Evolutionary conservation across 2,329 filamentous ascomycete genomes (phyloP), one percentile per base, ranked within the genome.

Genomic region (Fusarium chlamydosporum): DNA sequence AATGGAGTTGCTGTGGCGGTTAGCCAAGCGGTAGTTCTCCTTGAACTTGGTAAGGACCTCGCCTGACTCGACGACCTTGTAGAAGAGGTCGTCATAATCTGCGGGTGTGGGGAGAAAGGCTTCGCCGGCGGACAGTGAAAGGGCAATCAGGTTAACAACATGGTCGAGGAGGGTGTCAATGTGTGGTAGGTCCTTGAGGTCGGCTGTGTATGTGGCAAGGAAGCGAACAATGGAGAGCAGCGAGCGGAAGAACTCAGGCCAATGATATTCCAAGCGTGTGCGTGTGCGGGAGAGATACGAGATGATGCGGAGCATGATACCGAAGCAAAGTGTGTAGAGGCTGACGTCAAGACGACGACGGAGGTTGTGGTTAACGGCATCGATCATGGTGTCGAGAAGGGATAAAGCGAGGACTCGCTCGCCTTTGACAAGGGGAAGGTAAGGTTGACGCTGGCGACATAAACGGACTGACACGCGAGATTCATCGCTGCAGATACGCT

Each of bases 41-140:
- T 93, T 89, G 81, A 98, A 97, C 75, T 92, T 93, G 33, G 86
- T 82, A 23, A 98, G 85, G 13, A 93, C 86, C 48, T 97, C 93
- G 12, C 94, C 93, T 3, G 91, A 92, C 79, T 99, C 96, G 27
- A 98, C 94, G 3, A 98, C 87, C 81, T 99, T 99, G 87, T 99
- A 99, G 81, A 99, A 98, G 0, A 99, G 85, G 75, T 99, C 96
- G 74, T 99, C 96, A 79, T 98, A 98, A 3, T 93, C 90, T 18
- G 92, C 88, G 1, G 94, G 90, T 31, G 92, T 92, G 0, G 95
- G 96, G 9, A 99, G 85, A 79, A 99, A 98, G 4, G 92, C 90
- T 77, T 98, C 96, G 8, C 96, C 96, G 3, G 89, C 88, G 3
- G 92, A 96, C 9, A 99, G 84, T 3, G 93, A 92, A 38, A 97